Conservation (phyloP, 2,329 filamentous ascomycete species). For the Penicillium sp. region DNA sequence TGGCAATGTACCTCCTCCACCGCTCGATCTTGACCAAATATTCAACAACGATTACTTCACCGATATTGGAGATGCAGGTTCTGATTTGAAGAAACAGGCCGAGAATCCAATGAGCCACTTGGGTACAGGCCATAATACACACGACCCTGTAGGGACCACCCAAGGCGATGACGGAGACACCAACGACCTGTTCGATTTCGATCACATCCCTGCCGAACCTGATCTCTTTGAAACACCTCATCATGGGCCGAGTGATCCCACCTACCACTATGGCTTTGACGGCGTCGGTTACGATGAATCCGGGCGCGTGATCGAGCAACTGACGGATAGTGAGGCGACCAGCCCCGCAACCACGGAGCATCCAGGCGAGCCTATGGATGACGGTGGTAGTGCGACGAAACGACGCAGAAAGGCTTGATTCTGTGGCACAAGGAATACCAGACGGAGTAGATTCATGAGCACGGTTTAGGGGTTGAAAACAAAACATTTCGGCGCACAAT, state of each 20-base stretch:
- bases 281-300: slow-evolving; percentile 28
- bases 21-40: slow-evolving; percentile 57
- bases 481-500: background rate
- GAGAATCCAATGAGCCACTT: slow-evolving; percentile 18
- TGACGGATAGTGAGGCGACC: slow-evolving; percentile 46
- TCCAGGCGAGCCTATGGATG: slow-evolving; percentile 19
- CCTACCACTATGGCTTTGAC: slow-evolving; percentile 38
- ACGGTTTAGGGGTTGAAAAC: background rate
- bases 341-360: slow-evolving; percentile 40
- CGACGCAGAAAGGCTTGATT: slow-evolving; percentile 34
- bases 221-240: slow-evolving; percentile 34
- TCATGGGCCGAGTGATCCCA: slow-evolving; percentile 21
- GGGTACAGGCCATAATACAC: slow-evolving; percentile 17
- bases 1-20: slow-evolving; percentile 42
- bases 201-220: slow-evolving; percentile 34
- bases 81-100: slow-evolving; percentile 27
- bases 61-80: slow-evolving; percentile 37
- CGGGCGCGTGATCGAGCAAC: slow-evolving; percentile 41
- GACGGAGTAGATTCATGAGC: background rate
- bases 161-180: slow-evolving; percentile 30
- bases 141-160: slow-evolving; percentile 16
- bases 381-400: slow-evolving; percentile 29
- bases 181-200: slow-evolving; percentile 45
- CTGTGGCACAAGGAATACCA: background rate
- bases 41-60: slow-evolving; percentile 58